A percentile compares a stretch with the other conserved stretches of the same genome.
These are phyloP conservation scores for Myotisia sp. DNA, from an alignment of 2,329 filamentous ascomycete species.

Conservation along the genomic window DNA sequence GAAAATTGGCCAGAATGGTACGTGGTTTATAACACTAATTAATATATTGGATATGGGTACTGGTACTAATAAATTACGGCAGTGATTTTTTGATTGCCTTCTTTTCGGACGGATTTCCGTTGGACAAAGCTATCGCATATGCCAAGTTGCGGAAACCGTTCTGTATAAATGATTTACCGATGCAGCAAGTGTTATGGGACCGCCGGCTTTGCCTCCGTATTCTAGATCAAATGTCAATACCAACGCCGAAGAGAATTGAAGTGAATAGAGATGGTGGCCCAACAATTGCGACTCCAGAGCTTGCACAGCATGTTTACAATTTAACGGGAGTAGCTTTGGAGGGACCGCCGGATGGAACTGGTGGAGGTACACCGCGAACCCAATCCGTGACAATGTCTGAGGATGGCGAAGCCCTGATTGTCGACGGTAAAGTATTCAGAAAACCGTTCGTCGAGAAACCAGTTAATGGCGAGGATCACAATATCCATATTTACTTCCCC, in stretches of 20 bases:
- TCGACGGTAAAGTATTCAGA: slow-evolving; percentile 65
- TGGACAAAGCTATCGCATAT: slow-evolving; percentile 95
- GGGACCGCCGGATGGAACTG: slow-evolving; percentile 53
- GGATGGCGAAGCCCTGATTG: slow-evolving; percentile 71
- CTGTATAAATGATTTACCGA: slow-evolving; percentile 91
- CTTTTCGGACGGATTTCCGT: slow-evolving; percentile 91
- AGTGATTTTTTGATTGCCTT: slow-evolving; percentile 92
- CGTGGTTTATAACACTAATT: slow-evolving; percentile 17
- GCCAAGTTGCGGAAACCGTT: slow-evolving; percentile 86
- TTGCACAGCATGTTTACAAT: slow-evolving; percentile 65
- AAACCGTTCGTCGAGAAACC: slow-evolving; percentile 99
- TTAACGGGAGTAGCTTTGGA: slow-evolving; percentile 64
- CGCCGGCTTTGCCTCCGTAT: slow-evolving; percentile 77
- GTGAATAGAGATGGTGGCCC: slow-evolving; percentile 90
- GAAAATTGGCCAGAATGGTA: slow-evolving; percentile 90
- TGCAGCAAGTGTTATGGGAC: slow-evolving; percentile 97
- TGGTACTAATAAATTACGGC: slow-evolving; percentile 2
- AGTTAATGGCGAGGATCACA: slow-evolving; percentile 95
- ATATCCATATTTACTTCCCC: slow-evolving; percentile 95
- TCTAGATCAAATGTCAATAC: slow-evolving; percentile 76
- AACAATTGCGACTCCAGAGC: slow-evolving; percentile 58
- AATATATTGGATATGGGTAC: neutral
- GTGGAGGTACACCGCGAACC: slow-evolving; percentile 43
- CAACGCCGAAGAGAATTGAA: slow-evolving; percentile 75
- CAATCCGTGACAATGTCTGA: slow-evolving; percentile 73